phyloP scores from a whole-genome alignment of 2,329 filamentous ascomycete genomes.

The Neophaeococcomyces mojaviensis region DNA sequence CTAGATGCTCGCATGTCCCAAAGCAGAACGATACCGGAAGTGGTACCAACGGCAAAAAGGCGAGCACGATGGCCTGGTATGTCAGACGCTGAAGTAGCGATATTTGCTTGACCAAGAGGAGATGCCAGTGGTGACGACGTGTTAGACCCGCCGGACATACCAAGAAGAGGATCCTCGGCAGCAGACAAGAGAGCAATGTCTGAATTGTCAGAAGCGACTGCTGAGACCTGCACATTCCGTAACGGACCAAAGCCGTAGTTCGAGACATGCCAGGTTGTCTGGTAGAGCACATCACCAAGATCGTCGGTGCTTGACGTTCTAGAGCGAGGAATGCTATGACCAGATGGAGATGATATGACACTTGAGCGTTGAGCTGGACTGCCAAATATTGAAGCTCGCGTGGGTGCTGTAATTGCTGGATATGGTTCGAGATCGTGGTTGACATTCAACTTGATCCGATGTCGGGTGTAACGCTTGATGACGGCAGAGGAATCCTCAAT shows the following conservation, averaged over 20 bases:
- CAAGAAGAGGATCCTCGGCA: conserved; percentile 69
- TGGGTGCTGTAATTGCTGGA: conserved; percentile 19
- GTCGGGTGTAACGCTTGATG: conserved; percentile 53
- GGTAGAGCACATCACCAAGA: conserved; percentile 30
- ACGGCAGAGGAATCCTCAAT: conserved; percentile 49
- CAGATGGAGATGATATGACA: conserved; percentile 13
- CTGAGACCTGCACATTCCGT: conserved; percentile 56
- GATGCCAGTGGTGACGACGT: conserved; percentile 49
- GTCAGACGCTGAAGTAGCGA: conserved; percentile 41
- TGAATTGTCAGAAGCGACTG: conserved; percentile 67
- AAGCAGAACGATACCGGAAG: conserved; percentile 64
- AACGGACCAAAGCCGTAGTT: conserved; percentile 55
- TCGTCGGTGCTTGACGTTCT: conserved; percentile 27
- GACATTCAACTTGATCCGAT: conserved; percentile 32
- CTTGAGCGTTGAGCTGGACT: conserved; percentile 15
- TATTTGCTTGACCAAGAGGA: conserved; percentile 42
- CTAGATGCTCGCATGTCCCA: conserved; percentile 74
- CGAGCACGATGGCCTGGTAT: conserved; percentile 80
- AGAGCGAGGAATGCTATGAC: conserved; percentile 26
- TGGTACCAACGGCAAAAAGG: conserved; percentile 73
- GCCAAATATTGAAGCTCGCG: conserved; percentile 41
- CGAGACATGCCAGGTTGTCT: conserved; percentile 62
- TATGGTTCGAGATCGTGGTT: conserved; percentile 22
- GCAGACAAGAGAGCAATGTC: conserved; percentile 62
- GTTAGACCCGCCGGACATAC: conserved; percentile 47